Base-by-base conservation (phyloP, 306 rosid species). In the Prunus davidiana region DNA sequence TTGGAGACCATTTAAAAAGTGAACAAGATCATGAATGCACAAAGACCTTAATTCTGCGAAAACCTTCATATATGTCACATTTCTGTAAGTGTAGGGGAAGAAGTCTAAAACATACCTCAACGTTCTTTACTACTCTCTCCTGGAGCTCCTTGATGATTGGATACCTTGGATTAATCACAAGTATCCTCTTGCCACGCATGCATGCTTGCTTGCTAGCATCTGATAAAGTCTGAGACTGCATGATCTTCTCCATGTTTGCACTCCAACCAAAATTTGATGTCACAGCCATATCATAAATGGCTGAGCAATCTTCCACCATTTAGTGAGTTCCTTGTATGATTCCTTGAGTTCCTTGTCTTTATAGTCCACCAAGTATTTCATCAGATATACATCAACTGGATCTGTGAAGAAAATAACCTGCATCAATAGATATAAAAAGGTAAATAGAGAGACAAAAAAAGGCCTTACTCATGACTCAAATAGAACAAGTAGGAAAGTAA, bases 181-280 rank as follows among this genome's bases (percentile, higher is more conserved):
- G 99, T 43, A 93, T 97, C 94, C 99, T 91, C 86, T 96, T 96
- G 43, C 99, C 99, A 1, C 93, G 92, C 99, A 96, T 96, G 77
- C 91, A 96, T 64, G 94, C 99, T 81, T 96, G 99, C 86, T 91
- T 96, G 82, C 55, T 87, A 72, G 99, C 89, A 83, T 96, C 99
- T 0, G 98, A 96, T 70, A 96, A 82, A 32, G 98, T 96, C 80
- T 96, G 99, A 69, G 98, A 83, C 82, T 88, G 98, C 98, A 96
- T 93, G 76, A 96, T 96, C 86, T 86, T 87, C 89, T 96, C 99
- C 99, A 96, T 96, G 79, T 96, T 96, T 45, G 99, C 93, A 65
- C 98, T 96, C 99, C 99, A 96, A 66, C 99, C 99, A 84, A 65
- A 96, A 76, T 96, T 96, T 5, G 99, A 96, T 19, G 99, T 96